Conservation (phyloP, 1,284 basidiomycete species). For the Rhodofomes roseus region DNA sequence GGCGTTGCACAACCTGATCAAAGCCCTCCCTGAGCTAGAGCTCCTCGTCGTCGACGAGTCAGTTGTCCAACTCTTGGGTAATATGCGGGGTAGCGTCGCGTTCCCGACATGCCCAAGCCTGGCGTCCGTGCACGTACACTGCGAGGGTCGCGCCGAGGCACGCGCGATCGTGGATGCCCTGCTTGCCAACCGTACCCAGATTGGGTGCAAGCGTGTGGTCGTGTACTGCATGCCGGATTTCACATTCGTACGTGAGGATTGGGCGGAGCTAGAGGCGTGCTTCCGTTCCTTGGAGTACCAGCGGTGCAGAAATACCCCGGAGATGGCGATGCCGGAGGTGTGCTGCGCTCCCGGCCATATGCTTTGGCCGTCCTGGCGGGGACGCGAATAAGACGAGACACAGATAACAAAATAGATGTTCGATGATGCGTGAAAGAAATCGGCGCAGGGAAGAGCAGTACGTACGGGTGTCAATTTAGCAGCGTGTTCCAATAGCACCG, state of each 20-base stretch:
- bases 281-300: not conserved
- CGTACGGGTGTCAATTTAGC: not conserved
- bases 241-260: not conserved
- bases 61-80: not conserved
- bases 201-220: not conserved
- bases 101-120: not conserved
- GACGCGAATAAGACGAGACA: not conserved
- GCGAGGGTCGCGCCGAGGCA: not conserved
- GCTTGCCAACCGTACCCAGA: not conserved
- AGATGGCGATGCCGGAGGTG: not conserved
- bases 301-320: not conserved
- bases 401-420: not conserved
- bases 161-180: not conserved
- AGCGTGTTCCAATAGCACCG: too few species aligned
- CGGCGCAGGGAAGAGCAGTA: not conserved
- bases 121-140: not conserved
- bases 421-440: too few species aligned
- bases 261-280: not conserved
- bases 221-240: not conserved
- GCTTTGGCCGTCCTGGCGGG: not conserved
- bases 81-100: not conserved
- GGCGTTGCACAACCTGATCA: not conserved
- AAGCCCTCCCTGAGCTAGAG: not conserved
- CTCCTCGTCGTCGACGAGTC: not conserved
- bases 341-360: not conserved